These are phyloP conservation scores for Phoenix dactylifera DNA, from an alignment of 176 grass and related monocot species.

Conservation along the genomic window DNA sequence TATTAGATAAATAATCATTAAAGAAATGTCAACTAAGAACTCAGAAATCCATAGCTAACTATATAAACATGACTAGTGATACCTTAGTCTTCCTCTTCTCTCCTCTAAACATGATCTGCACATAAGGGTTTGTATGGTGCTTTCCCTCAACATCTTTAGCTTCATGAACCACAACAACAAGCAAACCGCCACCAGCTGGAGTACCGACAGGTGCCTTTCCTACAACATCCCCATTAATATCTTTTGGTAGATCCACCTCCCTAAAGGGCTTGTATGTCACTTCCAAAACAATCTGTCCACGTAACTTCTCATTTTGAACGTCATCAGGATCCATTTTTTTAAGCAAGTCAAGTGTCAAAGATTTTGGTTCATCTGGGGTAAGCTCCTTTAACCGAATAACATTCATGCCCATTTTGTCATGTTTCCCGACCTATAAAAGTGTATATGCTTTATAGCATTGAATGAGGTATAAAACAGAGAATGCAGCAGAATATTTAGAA, in stretches of 20 bases:
- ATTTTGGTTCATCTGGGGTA: constrained; percentile 49
- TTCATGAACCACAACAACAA: constrained; percentile 21
- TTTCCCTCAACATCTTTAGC: constrained; percentile 24
- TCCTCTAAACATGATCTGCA: constrained; percentile 9
- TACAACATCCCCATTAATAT: not conserved
- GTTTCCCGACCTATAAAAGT: constrained; percentile 48
- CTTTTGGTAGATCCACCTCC: constrained; percentile 7
- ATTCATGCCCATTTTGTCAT: constrained; percentile 87
- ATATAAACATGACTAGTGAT: not conserved
- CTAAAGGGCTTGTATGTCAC: constrained; percentile 22
- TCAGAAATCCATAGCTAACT: no score
- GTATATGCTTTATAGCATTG: no score
- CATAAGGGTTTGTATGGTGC: constrained; percentile 20
- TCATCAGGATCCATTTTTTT: constrained; percentile 65
- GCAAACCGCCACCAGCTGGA: constrained; percentile 18
- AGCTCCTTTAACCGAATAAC: constrained; percentile 51
- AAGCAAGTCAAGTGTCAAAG: constrained; percentile 59
- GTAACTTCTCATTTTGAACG: constrained; percentile 61
- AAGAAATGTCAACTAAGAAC: no score
- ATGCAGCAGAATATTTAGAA: no score
- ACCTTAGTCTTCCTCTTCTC: constrained; percentile 78
- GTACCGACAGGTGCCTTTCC: constrained; percentile 7
- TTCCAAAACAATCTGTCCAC: constrained; percentile 37
- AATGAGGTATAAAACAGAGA: no score
- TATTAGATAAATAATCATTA: no score